These are phyloP conservation scores for Daldinia sp. DNA, from an alignment of 2,329 filamentous ascomycete genomes.

Conservation along the genomic window DNA sequence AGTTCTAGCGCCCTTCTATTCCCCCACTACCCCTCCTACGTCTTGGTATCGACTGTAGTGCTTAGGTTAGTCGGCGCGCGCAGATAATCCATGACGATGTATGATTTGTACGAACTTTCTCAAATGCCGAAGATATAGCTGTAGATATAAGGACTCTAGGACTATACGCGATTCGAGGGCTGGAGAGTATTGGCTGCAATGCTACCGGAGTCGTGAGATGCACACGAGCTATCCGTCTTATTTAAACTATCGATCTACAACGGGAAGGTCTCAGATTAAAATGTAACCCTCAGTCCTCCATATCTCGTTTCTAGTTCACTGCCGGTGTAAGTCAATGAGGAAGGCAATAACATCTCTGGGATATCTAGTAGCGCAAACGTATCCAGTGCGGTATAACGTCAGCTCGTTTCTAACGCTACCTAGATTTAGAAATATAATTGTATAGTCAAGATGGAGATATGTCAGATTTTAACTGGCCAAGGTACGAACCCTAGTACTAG, in stretches of 20 bases:
- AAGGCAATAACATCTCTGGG: neutral
- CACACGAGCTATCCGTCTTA: neutral
- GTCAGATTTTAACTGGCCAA: neutral
- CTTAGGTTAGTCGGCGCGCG: constrained; percentile 23
- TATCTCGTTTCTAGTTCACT: neutral
- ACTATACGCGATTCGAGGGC: neutral
- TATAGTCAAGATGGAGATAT: neutral
- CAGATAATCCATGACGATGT: neutral
- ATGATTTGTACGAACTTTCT: neutral
- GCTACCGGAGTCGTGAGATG: neutral
- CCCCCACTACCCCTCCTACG: constrained; percentile 19
- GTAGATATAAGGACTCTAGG: neutral
- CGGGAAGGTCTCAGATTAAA: neutral
- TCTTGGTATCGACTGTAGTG: constrained; percentile 3
- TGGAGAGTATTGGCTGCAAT: neutral
- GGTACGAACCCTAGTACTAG: neutral
- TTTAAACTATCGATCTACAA: neutral
- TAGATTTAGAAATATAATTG: neutral
- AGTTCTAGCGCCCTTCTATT: constrained; percentile 44
- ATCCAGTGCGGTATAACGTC: neutral
- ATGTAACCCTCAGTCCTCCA: neutral
- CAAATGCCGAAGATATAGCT: neutral
- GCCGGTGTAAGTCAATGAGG: neutral
- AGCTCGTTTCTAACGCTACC: neutral
- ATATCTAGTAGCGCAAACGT: neutral